Evolutionary conservation across 306 rosid genomes (phyloP), one percentile per base, ranked within the genome.

Genomic region (Fragaria iinumae): DNA sequence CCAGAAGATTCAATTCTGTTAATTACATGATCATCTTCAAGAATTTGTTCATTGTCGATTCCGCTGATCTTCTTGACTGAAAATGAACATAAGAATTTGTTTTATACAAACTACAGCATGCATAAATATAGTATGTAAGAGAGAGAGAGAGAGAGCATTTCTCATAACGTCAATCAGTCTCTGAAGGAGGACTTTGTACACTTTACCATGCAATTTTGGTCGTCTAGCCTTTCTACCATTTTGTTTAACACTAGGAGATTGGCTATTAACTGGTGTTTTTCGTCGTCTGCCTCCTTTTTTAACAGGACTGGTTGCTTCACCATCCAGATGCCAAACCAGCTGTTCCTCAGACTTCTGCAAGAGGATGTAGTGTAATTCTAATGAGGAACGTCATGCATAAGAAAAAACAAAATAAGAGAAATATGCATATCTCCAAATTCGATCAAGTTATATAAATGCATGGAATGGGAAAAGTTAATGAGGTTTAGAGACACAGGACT

Each of bases 341-440:
- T 18, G 68, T 55, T 77, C 18, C 74, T 68, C 41, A 53, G 38
- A 25, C 8, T 67, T 18, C 74, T 76, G 55, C 80, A 23, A 36
- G 36, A 7, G 44, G 44, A 39, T 39, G 44, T 6, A 39, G 44
- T 39, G 44, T 39, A 39, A 39, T 39, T 39, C 44, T 39, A 39
- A 34, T 23, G 11, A 76, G 39, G 52, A 13, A 44, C 12, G 21
- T 9, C 18, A 10, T 18, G 21, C 39, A 43, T 20, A 4, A 20
- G 73, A 65, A 65, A n/a, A 76, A 75, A 76, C 27, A 76, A 50
- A 66, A 32, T 6, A 13, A 25, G n/a, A 36, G 41, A 8, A 49
- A 49, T 5, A 23, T 47, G 25, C 21, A 9, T 27, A 69, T 7
- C 44, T 64, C 44, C 44, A 64, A 32, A 17, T 34, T 1, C 13